These are phyloP conservation scores for Pyricularia pennisetigena DNA, from an alignment of 2,329 filamentous ascomycete species.

Conservation along the genomic window DNA sequence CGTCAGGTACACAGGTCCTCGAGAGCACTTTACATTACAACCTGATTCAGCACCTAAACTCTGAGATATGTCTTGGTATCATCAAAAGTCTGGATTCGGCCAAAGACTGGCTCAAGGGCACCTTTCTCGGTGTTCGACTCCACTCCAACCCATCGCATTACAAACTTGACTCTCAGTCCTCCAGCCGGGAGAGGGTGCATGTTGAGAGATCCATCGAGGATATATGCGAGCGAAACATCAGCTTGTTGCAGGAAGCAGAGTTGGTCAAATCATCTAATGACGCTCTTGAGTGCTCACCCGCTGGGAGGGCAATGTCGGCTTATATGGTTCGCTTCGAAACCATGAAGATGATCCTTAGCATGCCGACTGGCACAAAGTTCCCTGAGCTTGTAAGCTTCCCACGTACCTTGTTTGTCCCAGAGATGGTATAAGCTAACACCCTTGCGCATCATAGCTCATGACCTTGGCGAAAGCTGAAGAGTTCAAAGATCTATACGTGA, in stretches of 20 bases:
- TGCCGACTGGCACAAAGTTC: constrained; percentile 50
- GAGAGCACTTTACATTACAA: constrained; percentile 75
- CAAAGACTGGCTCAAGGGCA: constrained; percentile 64
- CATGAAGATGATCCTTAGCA: constrained; percentile 59
- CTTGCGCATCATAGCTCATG: constrained; percentile 40
- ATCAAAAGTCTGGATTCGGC: constrained; percentile 56
- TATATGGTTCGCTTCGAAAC: constrained; percentile 75
- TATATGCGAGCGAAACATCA: constrained; percentile 62
- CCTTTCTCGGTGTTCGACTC: constrained; percentile 69
- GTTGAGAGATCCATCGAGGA: constrained; percentile 47
- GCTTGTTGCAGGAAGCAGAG: constrained; percentile 47
- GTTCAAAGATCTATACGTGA: constrained; percentile 63
- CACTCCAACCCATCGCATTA: constrained; percentile 63
- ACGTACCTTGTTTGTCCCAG: background rate
- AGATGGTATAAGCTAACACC: background rate
- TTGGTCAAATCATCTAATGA: constrained; percentile 31
- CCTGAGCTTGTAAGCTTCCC: constrained; percentile 54
- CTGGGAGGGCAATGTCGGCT: constrained; percentile 71
- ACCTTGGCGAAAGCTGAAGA: constrained; percentile 59
- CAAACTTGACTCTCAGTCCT: constrained; percentile 24
- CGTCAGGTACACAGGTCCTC: constrained; percentile 61
- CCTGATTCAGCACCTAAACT: constrained; percentile 75
- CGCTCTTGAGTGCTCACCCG: constrained; percentile 47
- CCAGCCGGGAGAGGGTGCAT: constrained; percentile 39
- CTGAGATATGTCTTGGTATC: constrained; percentile 69